Conservation (phyloP, 164 flowering plant genomes). For the Berberis vulgaris region DNA sequence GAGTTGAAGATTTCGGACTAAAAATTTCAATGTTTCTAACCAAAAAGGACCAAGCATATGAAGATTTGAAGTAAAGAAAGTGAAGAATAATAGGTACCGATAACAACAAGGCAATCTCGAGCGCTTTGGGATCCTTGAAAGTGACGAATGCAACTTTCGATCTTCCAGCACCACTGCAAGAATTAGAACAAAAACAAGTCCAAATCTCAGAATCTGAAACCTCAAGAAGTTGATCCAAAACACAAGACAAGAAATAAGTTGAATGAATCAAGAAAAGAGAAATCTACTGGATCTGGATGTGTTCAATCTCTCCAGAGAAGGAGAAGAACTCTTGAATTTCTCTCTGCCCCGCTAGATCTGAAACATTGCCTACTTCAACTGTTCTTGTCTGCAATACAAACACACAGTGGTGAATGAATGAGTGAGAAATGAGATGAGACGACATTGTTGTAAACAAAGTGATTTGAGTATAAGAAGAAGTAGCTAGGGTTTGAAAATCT, state of each 20-base stretch:
- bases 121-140: constrained; percentile 80
- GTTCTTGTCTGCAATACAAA: constrained; percentile 53
- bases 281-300: constrained; percentile 62
- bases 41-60: background rate
- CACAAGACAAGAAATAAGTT: constrained; percentile 9
- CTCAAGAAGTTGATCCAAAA: background rate
- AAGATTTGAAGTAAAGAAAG: background rate
- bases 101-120: constrained; percentile 83
- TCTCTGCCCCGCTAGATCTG: constrained; percentile 89
- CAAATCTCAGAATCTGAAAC: background rate
- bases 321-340: constrained; percentile 95
- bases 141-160: constrained; percentile 76
- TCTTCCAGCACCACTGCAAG: constrained; percentile 51
- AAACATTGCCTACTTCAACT: constrained; percentile 61
- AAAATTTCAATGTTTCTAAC: too few species aligned
- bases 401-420: background rate
- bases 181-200: background rate
- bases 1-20: too few species aligned
- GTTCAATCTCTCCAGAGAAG: constrained; percentile 89
- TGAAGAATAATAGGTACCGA: constrained; percentile 36
- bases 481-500: too few species aligned
- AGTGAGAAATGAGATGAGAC: background rate
- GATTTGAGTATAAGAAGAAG: too few species aligned
- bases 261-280: background rate
- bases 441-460: too few species aligned